A percentile compares a stretch with the other conserved stretches of the same genome.
These are phyloP conservation scores for Fusarium continuum DNA, from an alignment of 2,329 filamentous ascomycete genomes.

Conservation along the genomic window DNA sequence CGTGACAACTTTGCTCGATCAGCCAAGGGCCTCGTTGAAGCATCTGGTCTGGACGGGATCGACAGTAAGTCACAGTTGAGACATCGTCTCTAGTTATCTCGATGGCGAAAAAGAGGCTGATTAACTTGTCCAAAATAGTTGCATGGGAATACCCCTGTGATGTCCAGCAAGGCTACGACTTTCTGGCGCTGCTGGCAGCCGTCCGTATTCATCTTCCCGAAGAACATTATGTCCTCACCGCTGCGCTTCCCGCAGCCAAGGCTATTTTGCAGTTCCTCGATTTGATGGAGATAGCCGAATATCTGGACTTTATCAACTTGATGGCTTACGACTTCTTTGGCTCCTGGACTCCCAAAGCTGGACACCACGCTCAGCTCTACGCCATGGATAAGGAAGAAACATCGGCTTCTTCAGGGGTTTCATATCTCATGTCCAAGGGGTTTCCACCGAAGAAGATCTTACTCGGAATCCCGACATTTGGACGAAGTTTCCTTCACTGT, in stretches of 20 bases:
- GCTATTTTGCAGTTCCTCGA: conserved; percentile 76
- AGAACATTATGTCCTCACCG: conserved; percentile 74
- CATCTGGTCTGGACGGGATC: conserved; percentile 69
- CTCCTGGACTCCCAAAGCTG: conserved; percentile 71
- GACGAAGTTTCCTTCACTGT: conserved; percentile 76
- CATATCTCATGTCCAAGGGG: conserved; percentile 70
- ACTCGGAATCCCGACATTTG: conserved; percentile 79
- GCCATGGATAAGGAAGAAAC: conserved; percentile 66
- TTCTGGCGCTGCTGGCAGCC: conserved; percentile 72
- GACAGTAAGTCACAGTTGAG: conserved; percentile 66
- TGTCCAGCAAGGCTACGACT: conserved; percentile 72
- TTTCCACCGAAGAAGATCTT: conserved; percentile 77
- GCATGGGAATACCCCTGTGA: conserved; percentile 82
- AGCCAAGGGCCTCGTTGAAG: conserved; percentile 72
- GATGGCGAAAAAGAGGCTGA: conserved; percentile 13
- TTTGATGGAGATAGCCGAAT: conserved; percentile 66
- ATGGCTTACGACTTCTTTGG: conserved; percentile 85
- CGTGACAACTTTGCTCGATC: conserved; percentile 77
- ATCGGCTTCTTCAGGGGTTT: conserved; percentile 73
- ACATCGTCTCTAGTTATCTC: not conserved
- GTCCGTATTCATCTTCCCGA: conserved; percentile 74
- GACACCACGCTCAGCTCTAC: conserved; percentile 81
- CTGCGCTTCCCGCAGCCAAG: conserved; percentile 74
- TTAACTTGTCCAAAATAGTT: conserved; percentile 58
- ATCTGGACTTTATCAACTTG: conserved; percentile 79